Conservation (phyloP, 1,284 basidiomycete species). For the Erythrobasidium hasegawianum region DNA sequence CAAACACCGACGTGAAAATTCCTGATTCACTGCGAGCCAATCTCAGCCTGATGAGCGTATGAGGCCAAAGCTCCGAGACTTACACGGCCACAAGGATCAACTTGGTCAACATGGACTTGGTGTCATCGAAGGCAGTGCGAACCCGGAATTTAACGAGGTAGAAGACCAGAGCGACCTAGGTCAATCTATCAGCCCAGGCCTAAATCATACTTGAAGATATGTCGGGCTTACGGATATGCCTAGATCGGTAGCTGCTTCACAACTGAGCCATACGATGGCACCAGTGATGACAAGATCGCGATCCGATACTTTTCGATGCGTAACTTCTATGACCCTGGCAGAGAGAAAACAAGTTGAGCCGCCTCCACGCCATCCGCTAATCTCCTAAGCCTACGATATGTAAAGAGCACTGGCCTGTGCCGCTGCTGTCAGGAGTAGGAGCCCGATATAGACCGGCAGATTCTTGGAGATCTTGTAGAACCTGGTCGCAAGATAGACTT, state of each 20-base stretch:
- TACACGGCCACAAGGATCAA: background rate
- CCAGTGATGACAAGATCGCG: background rate
- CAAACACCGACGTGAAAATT: background rate
- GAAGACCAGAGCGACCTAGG: background rate
- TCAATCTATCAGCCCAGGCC: too few species aligned
- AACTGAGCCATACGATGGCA: background rate
- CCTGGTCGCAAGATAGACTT: background rate
- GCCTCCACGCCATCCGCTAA: too few species aligned
- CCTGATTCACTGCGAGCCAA: background rate
- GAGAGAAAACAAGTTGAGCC: too few species aligned
- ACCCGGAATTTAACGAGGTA: background rate
- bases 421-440: background rate
- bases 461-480: slow-evolving; percentile 3
- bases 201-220: too few species aligned
- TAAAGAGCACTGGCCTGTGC: background rate
- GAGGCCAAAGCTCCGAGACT: background rate
- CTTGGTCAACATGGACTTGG: background rate
- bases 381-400: too few species aligned
- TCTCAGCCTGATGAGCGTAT: background rate
- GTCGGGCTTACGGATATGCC: background rate
- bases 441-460: background rate
- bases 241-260: background rate
- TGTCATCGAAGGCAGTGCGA: background rate
- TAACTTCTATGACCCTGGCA: background rate
- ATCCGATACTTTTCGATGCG: background rate